Conservation (phyloP, 148 eudicot species). For the Dysphania ambrosioides region DNA sequence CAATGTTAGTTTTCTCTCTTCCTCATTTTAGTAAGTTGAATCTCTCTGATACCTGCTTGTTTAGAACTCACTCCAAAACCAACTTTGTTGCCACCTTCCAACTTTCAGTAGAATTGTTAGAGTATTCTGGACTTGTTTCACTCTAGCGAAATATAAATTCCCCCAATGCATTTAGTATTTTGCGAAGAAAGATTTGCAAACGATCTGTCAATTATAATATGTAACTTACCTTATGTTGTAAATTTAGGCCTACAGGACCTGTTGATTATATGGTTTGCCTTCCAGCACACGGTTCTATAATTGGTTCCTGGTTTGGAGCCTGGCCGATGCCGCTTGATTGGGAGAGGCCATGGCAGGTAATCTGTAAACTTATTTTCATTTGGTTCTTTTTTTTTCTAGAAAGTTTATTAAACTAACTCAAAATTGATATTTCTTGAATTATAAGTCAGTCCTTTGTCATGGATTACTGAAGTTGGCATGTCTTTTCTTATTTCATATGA, state of each 20-base stretch:
- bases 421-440: no score
- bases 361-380: background rate
- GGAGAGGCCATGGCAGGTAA: slow-evolving; percentile 99
- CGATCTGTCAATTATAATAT: background rate
- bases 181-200: background rate
- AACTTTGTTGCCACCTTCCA: background rate
- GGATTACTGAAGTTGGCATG: no score
- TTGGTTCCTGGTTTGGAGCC: slow-evolving; percentile 98
- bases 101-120: background rate
- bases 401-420: background rate
- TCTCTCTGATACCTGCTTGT: background rate
- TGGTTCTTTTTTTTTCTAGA: background rate
- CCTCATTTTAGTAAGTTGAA: background rate
- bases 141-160: background rate
- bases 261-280: slow-evolving; percentile 71
- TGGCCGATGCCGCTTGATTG: slow-evolving; percentile 99
- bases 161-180: background rate
- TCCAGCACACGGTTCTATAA: slow-evolving; percentile 85
- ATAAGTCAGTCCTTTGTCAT: background rate
- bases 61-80: background rate
- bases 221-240: slow-evolving; percentile 15
- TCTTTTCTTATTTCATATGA: no score
- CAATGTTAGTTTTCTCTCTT: no score
- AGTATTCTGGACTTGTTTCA: background rate
- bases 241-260: slow-evolving; percentile 53